Evolutionary conservation across 176 grass and related monocot species (phyloP), one percentile per base, ranked within the genome.

Genomic region (Ensete ventricosum): DNA sequence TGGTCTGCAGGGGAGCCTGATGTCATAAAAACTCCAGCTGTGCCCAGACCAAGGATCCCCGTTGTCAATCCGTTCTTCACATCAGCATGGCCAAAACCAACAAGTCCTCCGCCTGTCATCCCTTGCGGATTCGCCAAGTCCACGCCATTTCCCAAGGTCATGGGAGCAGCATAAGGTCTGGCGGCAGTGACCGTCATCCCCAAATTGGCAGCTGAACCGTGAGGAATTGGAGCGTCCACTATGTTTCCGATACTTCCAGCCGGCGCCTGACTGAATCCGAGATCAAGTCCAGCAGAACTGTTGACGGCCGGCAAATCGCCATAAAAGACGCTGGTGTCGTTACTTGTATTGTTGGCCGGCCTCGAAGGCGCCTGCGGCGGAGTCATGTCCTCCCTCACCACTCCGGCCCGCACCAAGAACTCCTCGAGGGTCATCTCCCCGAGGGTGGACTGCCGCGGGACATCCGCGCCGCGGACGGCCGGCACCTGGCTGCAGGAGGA

Each of bases 341-440:
- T 52, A 26, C 20, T 16, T 23, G 25, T 55, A 26, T 8, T 55
- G 71, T 24, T 21, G 11, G 23, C 12, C 13, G 22, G 71, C 21
- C 71, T 55, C 51, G 16, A 52, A 9, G 50, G 8, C 71, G 52
- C 52, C 71, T 73, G 52, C 51, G 52, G 14, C 71, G 71, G 53
- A 55, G 71, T 52, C 52, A 73, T 53, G 9, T 73, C 71, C 71
- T 73, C 71, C 71, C 52, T n/a, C 10, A 73, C 71, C 52, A 73
- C 71, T 22, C 71, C 71, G 53, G 71, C 71, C 12, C 71, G 50
- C 21, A 73, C 22, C 23, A 73, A 27, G 71, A 73, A 73, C 22
- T 73, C 71, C 71, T 73, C 71, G 14, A 73, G 71, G 8, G 71
- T 73, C 51, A 73, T 73, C 52, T 73, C 71, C 71, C 71, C 22